Percentiles rank a stretch among this genome's conserved stretches.
Evolutionary conservation across 139 green algal genomes (phyloP).

Genomic region (Axilococcus clingmanii): DNA sequence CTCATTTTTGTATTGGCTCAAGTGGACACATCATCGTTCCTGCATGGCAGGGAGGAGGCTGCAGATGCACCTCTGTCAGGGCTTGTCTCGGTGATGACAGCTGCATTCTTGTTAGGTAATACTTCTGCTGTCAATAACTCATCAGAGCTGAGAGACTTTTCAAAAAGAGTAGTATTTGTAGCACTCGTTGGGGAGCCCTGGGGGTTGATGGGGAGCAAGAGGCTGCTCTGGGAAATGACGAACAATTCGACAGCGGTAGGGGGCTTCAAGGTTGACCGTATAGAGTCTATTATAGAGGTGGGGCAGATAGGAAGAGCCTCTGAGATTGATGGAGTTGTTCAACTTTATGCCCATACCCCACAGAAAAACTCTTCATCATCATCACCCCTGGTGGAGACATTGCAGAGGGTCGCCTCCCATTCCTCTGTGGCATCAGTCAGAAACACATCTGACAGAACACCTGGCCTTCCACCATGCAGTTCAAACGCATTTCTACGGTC

Average conservation of each 20-base stretch:
- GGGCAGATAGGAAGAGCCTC: constrained; percentile 32
- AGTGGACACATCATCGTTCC: constrained; percentile 41
- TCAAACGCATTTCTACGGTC: constrained; percentile 55
- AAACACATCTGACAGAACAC: constrained; percentile 5
- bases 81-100: constrained; percentile 57
- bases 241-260: constrained; percentile 8
- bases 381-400: constrained; percentile 7
- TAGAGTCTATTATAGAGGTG: constrained; percentile 50
- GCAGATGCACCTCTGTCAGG: constrained; percentile 49
- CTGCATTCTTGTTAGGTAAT: constrained; percentile 37
- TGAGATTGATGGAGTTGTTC: background rate
- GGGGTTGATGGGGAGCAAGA: constrained; percentile 54
- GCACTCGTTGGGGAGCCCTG: constrained; percentile 54
- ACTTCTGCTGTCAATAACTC: background rate
- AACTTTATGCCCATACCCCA: constrained; percentile 37
- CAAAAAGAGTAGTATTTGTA: constrained; percentile 42
- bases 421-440: background rate
- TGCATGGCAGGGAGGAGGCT: constrained; percentile 43
- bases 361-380: constrained; percentile 8
- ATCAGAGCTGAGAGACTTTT: background rate
- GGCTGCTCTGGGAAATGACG: constrained; percentile 60
- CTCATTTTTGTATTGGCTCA: constrained; percentile 48
- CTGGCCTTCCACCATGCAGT: constrained; percentile 62
- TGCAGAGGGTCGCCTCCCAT: constrained; percentile 7
- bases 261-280: constrained; percentile 25